Conservation (phyloP, 2,329 filamentous ascomycete genomes). For the Arthrinium phaeospermum region DNA sequence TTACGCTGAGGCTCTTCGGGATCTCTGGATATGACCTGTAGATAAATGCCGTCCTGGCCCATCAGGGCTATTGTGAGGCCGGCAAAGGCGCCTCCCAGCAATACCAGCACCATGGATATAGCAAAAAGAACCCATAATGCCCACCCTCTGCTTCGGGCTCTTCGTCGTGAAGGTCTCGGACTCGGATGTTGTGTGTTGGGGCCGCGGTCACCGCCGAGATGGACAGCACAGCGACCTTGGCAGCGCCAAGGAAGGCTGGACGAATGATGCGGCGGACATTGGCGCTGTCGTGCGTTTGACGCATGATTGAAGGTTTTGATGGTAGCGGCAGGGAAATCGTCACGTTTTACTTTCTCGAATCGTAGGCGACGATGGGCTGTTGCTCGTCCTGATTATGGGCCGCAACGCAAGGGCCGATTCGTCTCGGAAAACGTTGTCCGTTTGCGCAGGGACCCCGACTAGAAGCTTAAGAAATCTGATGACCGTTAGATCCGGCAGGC, state of each 20-base stretch:
- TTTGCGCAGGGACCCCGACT: neutral
- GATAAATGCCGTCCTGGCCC: slow-evolving; percentile 90
- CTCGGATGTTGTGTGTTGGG: slow-evolving; percentile 32
- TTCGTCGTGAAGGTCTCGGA: slow-evolving; percentile 46
- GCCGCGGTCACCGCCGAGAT: slow-evolving; percentile 23
- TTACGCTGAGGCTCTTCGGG: slow-evolving; percentile 83
- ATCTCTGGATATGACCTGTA: slow-evolving; percentile 90
- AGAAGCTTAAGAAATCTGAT: neutral
- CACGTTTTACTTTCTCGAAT: neutral
- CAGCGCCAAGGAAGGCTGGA: slow-evolving; percentile 23
- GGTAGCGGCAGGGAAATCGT: neutral
- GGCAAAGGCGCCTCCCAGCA: slow-evolving; percentile 91
- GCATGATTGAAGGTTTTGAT: slow-evolving; percentile 1
- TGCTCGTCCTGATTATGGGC: neutral
- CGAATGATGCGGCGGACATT: slow-evolving; percentile 22
- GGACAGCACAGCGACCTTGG: slow-evolving; percentile 18
- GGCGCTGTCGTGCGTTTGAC: neutral
- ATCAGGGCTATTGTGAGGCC: slow-evolving; percentile 85
- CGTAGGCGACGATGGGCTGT: neutral
- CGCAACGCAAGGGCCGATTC: neutral
- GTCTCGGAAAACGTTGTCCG: neutral
- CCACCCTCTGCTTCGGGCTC: slow-evolving; percentile 63
- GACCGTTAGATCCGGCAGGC: neutral
- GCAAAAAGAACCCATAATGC: slow-evolving; percentile 82
- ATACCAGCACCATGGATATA: slow-evolving; percentile 79